Evolutionary conservation across 2,329 filamentous ascomycete species (phyloP).

Genomic region (Phialemonium atrogriseum): DNA sequence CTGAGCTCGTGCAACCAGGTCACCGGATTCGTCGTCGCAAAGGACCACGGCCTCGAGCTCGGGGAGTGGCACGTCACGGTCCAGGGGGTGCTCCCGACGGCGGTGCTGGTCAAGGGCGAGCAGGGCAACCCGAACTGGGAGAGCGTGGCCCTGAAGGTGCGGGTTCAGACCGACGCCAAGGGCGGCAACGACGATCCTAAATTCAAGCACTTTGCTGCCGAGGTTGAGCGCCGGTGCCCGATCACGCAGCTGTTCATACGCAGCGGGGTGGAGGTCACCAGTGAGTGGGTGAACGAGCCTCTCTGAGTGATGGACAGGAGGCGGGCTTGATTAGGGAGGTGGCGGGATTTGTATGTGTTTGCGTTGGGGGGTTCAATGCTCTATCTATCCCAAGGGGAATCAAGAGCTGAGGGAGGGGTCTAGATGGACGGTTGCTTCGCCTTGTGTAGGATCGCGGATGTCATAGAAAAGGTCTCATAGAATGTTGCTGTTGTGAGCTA

Average conservation of each 20-base stretch:
- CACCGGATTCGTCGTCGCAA: slow-evolving; percentile 18
- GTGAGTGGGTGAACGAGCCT: slow-evolving; percentile 19
- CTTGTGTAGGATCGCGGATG: too few species aligned
- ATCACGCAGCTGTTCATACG: slow-evolving; percentile 19
- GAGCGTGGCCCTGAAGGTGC: slow-evolving; percentile 11
- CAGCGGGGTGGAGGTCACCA: slow-evolving; percentile 17
- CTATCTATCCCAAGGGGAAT: too few species aligned
- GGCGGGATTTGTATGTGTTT: too few species aligned
- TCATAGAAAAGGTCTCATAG: too few species aligned
- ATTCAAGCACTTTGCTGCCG: slow-evolving; percentile 15
- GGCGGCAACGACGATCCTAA: too few species aligned
- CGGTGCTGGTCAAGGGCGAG: slow-evolving; percentile 15
- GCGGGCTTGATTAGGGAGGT: too few species aligned
- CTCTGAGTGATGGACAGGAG: too few species aligned
- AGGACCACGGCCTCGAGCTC: slow-evolving; percentile 16
- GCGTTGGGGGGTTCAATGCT: too few species aligned
- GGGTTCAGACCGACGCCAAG: too few species aligned
- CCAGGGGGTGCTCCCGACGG: slow-evolving; percentile 15
- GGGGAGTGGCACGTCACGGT: slow-evolving; percentile 18
- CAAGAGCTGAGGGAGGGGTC: too few species aligned
- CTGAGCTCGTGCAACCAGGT: slow-evolving; percentile 22
- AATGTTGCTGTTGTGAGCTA: too few species aligned
- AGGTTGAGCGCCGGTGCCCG: slow-evolving; percentile 20
- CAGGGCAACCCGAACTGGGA: slow-evolving; percentile 22
- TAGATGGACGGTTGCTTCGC: too few species aligned